These are phyloP conservation scores for Trichoderma sp. DNA, from an alignment of 2,329 filamentous ascomycete species.

Conservation along the genomic window DNA sequence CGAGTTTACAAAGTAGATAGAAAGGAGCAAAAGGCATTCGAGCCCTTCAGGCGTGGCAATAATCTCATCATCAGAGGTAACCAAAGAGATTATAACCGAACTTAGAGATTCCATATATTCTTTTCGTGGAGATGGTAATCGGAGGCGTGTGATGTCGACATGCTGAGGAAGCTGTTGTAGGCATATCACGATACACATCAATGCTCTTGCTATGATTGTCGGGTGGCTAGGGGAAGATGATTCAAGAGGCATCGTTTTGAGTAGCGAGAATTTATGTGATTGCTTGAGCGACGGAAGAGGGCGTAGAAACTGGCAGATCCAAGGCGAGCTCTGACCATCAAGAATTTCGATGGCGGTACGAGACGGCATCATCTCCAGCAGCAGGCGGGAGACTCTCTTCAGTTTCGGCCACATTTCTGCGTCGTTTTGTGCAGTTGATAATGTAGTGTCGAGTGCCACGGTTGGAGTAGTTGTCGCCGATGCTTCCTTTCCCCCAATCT, in stretches of 20 bases:
- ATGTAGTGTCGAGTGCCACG: too few species aligned
- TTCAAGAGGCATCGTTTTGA: conserved; percentile 14
- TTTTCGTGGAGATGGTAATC: neutral
- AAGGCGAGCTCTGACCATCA: conserved; percentile 11
- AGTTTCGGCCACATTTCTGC: neutral
- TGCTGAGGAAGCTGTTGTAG: conserved; percentile 8
- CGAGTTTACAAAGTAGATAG: conserved; percentile 15
- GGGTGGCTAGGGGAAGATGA: conserved; percentile 2
- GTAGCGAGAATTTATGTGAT: neutral
- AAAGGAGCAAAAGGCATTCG: conserved; percentile 10
- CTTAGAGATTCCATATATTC: conserved; percentile 5
- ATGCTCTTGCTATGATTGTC: neutral
- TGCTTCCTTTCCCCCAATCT: neutral
- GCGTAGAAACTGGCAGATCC: conserved; percentile 13
- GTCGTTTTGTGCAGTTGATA: neutral
- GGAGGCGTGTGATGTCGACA: neutral
- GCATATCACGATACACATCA: conserved; percentile 12
- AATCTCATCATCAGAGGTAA: conserved; percentile 13
- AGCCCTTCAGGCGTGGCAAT: conserved; percentile 7
- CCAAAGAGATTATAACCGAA: neutral
- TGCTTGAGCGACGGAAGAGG: conserved; percentile 10
- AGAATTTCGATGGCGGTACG: neutral
- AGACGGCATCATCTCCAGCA: conserved; percentile 7
- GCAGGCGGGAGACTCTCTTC: neutral
- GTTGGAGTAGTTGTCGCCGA: neutral